These are phyloP conservation scores for Hyphopichia khmerensis DNA, from an alignment of 1,139 yeast species.

Conservation along the genomic window DNA sequence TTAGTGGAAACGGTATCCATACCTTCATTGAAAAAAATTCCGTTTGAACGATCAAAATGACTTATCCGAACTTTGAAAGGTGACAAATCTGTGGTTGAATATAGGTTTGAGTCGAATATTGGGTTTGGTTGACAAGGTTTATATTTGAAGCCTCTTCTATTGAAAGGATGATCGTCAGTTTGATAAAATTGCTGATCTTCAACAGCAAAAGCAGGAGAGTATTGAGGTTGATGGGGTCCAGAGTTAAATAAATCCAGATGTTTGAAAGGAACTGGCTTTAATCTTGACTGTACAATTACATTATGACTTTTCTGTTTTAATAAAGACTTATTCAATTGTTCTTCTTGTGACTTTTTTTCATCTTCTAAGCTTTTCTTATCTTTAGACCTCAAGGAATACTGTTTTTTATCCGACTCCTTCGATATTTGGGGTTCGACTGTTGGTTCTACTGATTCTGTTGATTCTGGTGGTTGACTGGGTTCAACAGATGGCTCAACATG, in stretches of 20 bases:
- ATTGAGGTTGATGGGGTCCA: constrained; percentile 6
- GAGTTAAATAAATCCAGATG: constrained; percentile 25
- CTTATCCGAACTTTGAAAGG: constrained; percentile 66
- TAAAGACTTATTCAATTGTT: constrained; percentile 13
- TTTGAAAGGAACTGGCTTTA: constrained; percentile 46
- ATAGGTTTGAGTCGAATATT: constrained; percentile 55
- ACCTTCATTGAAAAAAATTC: constrained; percentile 48
- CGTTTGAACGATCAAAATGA: constrained; percentile 70
- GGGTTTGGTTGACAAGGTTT: constrained; percentile 77
- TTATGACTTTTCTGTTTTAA: constrained; percentile 27
- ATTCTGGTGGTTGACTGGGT: not conserved
- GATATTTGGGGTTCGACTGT: not conserved
- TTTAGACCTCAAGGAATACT: constrained; percentile 27
- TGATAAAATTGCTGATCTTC: constrained; percentile 33
- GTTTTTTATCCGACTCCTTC: constrained; percentile 4
- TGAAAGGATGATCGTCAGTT: constrained; percentile 76
- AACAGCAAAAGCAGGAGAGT: not conserved
- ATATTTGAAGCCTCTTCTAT: constrained; percentile 80
- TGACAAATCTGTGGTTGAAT: constrained; percentile 71
- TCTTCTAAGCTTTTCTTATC: constrained; percentile 17
- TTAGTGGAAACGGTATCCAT: constrained; percentile 49
- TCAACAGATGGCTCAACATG: too few relatives aligned
- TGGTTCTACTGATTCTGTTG: not conserved
- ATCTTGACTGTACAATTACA: constrained; percentile 41
- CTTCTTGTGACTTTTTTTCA: constrained; percentile 7